Base-by-base conservation (phyloP, 2,329 filamentous ascomycete species). In the Paracamarosporium sp. region DNA sequence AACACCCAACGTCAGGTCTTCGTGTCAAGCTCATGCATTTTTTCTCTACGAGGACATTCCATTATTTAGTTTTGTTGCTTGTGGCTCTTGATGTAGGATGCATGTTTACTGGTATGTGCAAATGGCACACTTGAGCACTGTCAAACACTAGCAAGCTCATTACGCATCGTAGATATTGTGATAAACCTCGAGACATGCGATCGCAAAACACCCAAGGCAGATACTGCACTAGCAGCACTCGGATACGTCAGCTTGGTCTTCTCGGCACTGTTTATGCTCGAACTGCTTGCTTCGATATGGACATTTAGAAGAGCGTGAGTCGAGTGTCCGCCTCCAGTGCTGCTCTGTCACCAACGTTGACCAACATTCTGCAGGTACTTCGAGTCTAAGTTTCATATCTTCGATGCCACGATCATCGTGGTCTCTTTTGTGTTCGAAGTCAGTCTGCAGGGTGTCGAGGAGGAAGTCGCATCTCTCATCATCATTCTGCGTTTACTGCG, bases 401-500 rank as follows among this genome's bases (percentile, higher is more conserved):
- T 91, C 56, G 88, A 91, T 72, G 84, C 86, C 0, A 68, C 81
- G 20, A 82, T 91, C 55, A 90, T 90, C 63, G 57, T 89, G 2
- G 76, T 81, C 2, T 85, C 84, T 62, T 90, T 90, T 70, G 69
- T 85, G 28, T 79, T 90, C 53, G 88, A 90, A 65, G 75, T 90
- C 22, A 71, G 86, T 2, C 80, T 88, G 15, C 82, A 83, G 35
- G 88, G 88, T n/a, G 57, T 64, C 13, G 74, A 86, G 5, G 85
- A 88, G 72, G 85, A 90, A 67, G 85, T 89, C 45, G 86, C 84
- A 1, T 89, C 86, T 0, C 78, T 91, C n/a, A 82, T 91, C 47
- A 81, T 91, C 27, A 80, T 90, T 4, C 77, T 91, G 43, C 85
- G 88, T 52, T 78, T 91, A 3, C 90, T 88, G 85, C 82, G 89